These are phyloP conservation scores for Aquanectria penicillioides DNA, from an alignment of 2,329 filamentous ascomycete species.

Conservation along the genomic window DNA sequence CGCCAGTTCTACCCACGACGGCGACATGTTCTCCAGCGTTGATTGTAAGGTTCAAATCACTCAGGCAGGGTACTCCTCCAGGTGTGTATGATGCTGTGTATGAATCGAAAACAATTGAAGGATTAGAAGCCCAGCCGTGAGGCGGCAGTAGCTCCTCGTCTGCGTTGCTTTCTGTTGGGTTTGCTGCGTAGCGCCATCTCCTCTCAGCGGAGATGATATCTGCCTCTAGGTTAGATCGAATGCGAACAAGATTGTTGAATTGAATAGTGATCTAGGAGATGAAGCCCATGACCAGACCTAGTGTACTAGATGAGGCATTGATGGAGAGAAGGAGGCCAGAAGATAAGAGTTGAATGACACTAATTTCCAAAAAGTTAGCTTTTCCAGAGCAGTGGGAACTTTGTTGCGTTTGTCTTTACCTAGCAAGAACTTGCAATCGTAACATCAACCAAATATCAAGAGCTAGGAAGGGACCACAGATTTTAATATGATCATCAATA, in stretches of 20 bases:
- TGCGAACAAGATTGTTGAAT: background rate
- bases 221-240: background rate
- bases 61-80: too few species aligned
- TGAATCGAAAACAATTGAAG: too few species aligned
- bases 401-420: too few species aligned
- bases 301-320: background rate
- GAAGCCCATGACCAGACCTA: slow-evolving; percentile 5
- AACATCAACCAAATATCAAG: background rate
- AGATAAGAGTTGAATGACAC: too few species aligned
- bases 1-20: slow-evolving; percentile 75
- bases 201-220: background rate
- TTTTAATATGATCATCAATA: background rate
- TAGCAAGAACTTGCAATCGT: background rate
- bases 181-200: too few species aligned
- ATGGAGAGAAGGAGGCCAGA: background rate
- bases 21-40: slow-evolving; percentile 70
- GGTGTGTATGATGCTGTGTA: too few species aligned
- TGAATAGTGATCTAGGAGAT: background rate
- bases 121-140: too few species aligned
- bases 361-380: too few species aligned
- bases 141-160: background rate
- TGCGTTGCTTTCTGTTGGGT: too few species aligned
- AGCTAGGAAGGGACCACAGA: background rate
- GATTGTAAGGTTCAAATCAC: slow-evolving; percentile 61
- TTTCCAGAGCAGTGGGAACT: too few species aligned